These are phyloP conservation scores for Ustilago shanxiensis DNA, from an alignment of 1,284 basidiomycete species.

Conservation along the genomic window DNA sequence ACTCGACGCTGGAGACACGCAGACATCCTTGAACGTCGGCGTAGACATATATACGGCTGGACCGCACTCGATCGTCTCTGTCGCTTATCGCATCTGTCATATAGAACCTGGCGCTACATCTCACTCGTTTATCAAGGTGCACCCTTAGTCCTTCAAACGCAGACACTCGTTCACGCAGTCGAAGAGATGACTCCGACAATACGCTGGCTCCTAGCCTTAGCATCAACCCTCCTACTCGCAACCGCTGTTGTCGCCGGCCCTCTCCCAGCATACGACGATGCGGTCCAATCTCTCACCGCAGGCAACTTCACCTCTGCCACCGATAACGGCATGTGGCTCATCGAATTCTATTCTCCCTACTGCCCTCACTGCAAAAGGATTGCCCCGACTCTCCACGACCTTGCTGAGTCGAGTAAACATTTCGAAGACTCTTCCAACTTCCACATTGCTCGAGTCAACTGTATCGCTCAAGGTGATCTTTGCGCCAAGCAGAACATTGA, in stretches of 20 bases:
- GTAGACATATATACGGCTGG: neutral
- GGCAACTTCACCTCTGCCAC: slow-evolving; percentile 39
- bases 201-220: slow-evolving; percentile 13
- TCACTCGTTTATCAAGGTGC: neutral
- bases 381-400: slow-evolving; percentile 83
- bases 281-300: slow-evolving; percentile 21
- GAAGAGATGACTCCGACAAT: slow-evolving; percentile 11
- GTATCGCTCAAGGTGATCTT: slow-evolving; percentile 56
- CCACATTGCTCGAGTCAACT: slow-evolving; percentile 65
- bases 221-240: slow-evolving; percentile 6
- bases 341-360: slow-evolving; percentile 75
- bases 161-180: neutral
- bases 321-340: slow-evolving; percentile 47
- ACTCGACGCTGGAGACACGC: too few species aligned
- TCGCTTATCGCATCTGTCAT: neutral
- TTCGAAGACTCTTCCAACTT: slow-evolving; percentile 56
- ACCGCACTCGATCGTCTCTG: neutral
- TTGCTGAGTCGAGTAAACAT: slow-evolving; percentile 71
- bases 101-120: neutral
- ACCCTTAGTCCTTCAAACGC: neutral
- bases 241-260: slow-evolving; percentile 8
- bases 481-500: slow-evolving; percentile 57
- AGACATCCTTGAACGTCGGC: neutral
- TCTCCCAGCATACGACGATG: slow-evolving; percentile 30
- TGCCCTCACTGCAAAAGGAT: slow-evolving; percentile 82